Conservation (phyloP, 129 eudicot species). For the Helichrysum umbraculigerum region DNA sequence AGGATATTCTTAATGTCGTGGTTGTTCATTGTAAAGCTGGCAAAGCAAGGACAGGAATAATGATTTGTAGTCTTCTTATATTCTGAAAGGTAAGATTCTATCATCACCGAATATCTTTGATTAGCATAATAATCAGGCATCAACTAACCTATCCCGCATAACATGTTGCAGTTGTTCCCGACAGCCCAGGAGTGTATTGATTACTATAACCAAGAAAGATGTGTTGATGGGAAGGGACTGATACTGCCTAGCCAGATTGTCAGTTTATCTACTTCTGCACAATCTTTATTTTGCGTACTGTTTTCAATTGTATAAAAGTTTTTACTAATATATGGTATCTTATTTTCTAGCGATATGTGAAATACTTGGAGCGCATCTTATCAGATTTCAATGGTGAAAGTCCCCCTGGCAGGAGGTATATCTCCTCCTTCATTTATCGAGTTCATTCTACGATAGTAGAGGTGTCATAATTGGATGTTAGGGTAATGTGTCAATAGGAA, state of each 20-base stretch:
- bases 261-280: conserved; percentile 37
- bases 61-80: conserved; percentile 91
- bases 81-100: conserved; percentile 62
- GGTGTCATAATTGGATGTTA: neutral
- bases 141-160: neutral
- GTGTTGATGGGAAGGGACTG: conserved; percentile 89
- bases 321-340: conserved; percentile 21
- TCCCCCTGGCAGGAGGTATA: conserved; percentile 86
- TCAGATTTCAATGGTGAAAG: conserved; percentile 63
- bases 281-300: neutral
- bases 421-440: conserved; percentile 19
- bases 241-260: conserved; percentile 97
- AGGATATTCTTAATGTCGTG: conserved; percentile 81
- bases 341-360: conserved; percentile 77
- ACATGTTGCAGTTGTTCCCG: conserved; percentile 65
- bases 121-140: neutral
- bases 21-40: conserved; percentile 99
- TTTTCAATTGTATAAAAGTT: neutral
- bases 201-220: conserved; percentile 87
- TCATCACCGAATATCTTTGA: conserved; percentile 4
- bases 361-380: conserved; percentile 76
- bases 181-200: conserved; percentile 89
- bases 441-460: conserved; percentile 10
- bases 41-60: conserved; percentile 93
- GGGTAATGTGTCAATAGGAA: neutral